A percentile compares a stretch with the other conserved stretches of the same genome.
Evolutionary conservation across 2,329 filamentous ascomycete genomes (phyloP).

Genomic region (Xylariaceae sp.): DNA sequence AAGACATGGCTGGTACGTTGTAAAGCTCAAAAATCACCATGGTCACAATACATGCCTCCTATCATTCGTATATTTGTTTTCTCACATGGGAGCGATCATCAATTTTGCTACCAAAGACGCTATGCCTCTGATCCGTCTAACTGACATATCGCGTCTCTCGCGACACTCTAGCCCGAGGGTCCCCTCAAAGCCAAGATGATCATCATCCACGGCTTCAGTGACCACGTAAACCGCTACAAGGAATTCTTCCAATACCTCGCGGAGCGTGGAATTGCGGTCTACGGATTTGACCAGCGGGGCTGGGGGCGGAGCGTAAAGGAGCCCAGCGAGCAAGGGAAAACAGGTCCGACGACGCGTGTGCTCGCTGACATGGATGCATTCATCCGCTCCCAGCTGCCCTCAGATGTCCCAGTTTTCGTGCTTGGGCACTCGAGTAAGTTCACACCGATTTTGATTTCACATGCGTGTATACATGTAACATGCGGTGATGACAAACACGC

Average conservation of each 20-base stretch:
- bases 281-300: constrained; percentile 78
- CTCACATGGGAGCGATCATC: not conserved
- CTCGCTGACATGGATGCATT: constrained; percentile 75
- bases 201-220: constrained; percentile 85
- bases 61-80: not conserved
- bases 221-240: constrained; percentile 74
- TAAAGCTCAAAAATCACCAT: not conserved
- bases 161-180: constrained; percentile 43
- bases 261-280: constrained; percentile 65
- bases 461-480: not conserved
- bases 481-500: not conserved
- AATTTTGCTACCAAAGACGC: not conserved
- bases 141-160: not conserved
- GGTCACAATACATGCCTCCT: not conserved
- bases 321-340: constrained; percentile 60
- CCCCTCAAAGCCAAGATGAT: constrained; percentile 64
- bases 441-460: no score
- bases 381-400: constrained; percentile 50
- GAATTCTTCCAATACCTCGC: constrained; percentile 67
- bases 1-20: constrained; percentile 54
- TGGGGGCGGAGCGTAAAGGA: constrained; percentile 71
- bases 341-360: constrained; percentile 67
- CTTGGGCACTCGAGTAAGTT: constrained; percentile 68
- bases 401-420: constrained; percentile 64
- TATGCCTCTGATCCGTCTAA: not conserved